Evolutionary conservation across 768 basidiomycete species (phyloP).

Genomic region (Albatrellus ellisii): DNA sequence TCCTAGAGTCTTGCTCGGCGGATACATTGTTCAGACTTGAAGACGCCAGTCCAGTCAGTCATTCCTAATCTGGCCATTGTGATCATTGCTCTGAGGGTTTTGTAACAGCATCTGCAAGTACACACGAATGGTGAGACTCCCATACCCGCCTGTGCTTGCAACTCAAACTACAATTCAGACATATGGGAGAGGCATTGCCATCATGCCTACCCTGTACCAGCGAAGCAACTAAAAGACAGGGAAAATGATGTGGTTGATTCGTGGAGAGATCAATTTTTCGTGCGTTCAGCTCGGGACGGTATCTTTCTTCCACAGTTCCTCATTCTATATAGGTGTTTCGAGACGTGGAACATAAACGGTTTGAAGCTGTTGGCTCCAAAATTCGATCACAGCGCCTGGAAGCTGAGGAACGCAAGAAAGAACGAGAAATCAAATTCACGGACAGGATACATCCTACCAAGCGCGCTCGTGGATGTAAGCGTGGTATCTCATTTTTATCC

Average conservation of each 20-base stretch:
- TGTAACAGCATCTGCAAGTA: constrained; percentile 9
- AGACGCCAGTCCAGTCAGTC: constrained; percentile 51
- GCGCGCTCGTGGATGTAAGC: constrained; percentile 46
- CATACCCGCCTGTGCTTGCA: neutral
- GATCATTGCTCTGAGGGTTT: constrained; percentile 1
- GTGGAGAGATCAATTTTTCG: constrained; percentile 12
- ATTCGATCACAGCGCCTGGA: constrained; percentile 56
- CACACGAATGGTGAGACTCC: constrained; percentile 12
- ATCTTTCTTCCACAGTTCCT: constrained; percentile 4
- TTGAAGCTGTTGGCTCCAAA: constrained; percentile 49
- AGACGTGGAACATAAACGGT: constrained; percentile 44
- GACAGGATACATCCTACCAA: constrained; percentile 56
- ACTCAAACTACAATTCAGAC: constrained; percentile 6
- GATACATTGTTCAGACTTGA: constrained; percentile 62
- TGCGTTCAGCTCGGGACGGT: constrained; percentile 7
- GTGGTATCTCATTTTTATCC: constrained; percentile 2
- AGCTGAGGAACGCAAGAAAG: constrained; percentile 63
- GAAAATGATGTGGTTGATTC: neutral
- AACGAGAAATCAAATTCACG: constrained; percentile 63
- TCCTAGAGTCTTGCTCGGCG: constrained; percentile 58
- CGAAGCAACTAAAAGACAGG: constrained; percentile 4
- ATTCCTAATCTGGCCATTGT: neutral
- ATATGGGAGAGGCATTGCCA: constrained; percentile 13
- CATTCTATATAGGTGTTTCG: constrained; percentile 20
- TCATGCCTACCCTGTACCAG: constrained; percentile 3